Conservation (phyloP, 805 yeast genomes). For the Priceomyces castillae region DNA sequence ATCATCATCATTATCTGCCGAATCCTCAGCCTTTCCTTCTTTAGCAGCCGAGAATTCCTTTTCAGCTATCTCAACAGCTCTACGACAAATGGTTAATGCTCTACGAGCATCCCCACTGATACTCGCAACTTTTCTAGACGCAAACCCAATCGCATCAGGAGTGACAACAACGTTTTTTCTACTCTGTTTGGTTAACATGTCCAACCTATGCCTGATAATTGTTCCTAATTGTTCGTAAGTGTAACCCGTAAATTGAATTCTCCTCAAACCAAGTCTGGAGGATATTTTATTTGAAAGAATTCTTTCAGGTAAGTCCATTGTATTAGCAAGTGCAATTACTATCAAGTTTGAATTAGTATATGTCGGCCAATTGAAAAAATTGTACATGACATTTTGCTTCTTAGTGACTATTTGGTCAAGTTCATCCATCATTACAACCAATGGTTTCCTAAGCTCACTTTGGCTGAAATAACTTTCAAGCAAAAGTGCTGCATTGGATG, state of each 20-base stretch:
- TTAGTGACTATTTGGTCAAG: conserved; percentile 86
- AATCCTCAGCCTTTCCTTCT: conserved; percentile 15
- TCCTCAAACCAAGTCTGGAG: conserved; percentile 82
- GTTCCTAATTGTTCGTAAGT: conserved; percentile 71
- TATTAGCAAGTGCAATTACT: conserved; percentile 92
- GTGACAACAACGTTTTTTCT: conserved; percentile 46
- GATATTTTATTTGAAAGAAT: conserved; percentile 83
- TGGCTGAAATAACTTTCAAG: conserved; percentile 67
- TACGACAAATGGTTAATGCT: conserved; percentile 79
- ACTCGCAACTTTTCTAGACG: conserved; percentile 90
- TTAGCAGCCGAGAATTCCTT: conserved; percentile 40
- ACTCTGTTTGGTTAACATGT: conserved; percentile 32
- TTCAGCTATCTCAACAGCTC: conserved; percentile 90
- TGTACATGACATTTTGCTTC: conserved; percentile 85
- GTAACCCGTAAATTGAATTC: conserved; percentile 88
- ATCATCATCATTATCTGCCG: conserved; percentile 28
- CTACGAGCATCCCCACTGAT: conserved; percentile 97
- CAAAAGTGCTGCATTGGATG: conserved; percentile 61
- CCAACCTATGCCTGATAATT: conserved; percentile 72
- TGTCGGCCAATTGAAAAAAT: conserved; percentile 97
- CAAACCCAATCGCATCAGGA: conserved; percentile 83
- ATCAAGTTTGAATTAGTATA: conserved; percentile 73
- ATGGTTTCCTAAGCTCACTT: conserved; percentile 42
- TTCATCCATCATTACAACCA: conserved; percentile 85
- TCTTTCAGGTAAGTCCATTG: conserved; percentile 96